A percentile compares a stretch with the other conserved stretches of the same genome.
These are phyloP conservation scores for Ascochyta rabiei DNA, from an alignment of 2,329 filamentous ascomycete species.

Conservation along the genomic window DNA sequence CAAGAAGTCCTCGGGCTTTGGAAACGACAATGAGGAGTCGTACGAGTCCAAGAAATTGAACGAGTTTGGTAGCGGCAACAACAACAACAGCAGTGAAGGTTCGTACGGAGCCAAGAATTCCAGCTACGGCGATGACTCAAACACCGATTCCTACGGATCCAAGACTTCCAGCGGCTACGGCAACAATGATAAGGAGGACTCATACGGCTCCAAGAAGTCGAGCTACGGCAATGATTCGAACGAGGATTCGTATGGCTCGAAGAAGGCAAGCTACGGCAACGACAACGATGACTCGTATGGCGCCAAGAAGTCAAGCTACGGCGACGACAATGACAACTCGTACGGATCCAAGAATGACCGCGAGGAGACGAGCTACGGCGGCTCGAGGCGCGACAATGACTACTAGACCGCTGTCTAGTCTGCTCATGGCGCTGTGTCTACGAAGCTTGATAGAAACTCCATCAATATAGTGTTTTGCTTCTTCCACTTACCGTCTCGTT, in stretches of 20 bases:
- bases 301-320: slow-evolving; percentile 6
- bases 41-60: slow-evolving; percentile 2
- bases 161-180: background rate
- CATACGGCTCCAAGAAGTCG: background rate
- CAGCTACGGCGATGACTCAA: background rate
- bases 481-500: no score
- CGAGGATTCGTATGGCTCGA: background rate
- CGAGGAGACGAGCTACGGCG: background rate
- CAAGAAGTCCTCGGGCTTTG: no score
- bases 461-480: no score
- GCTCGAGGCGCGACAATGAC: slow-evolving; percentile 12
- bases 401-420: background rate
- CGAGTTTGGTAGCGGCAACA: background rate
- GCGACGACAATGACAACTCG: background rate
- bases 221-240: background rate
- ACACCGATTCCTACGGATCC: background rate
- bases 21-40: slow-evolving; percentile 4
- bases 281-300: background rate
- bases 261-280: slow-evolving; percentile 8
- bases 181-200: background rate
- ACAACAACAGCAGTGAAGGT: background rate
- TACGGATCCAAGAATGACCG: background rate
- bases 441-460: no score
- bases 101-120: slow-evolving; percentile 4
- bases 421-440: no score